A percentile compares a stretch with the other conserved stretches of the same genome.
These are phyloP conservation scores for Kandelia obovata DNA, from an alignment of 345 rosid genomes.

Conservation along the genomic window DNA sequence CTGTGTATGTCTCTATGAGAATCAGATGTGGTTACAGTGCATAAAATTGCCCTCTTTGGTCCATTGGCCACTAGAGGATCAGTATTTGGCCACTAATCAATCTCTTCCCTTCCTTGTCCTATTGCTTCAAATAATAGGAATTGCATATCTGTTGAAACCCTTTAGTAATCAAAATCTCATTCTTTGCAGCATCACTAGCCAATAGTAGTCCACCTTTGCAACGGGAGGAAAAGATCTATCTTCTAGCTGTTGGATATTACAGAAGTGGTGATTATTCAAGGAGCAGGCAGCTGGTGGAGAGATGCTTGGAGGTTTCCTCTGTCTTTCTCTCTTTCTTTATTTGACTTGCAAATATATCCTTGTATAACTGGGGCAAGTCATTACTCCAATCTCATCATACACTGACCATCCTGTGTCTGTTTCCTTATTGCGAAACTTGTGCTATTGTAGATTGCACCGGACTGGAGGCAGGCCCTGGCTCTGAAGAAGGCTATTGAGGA, in stretches of 20 bases:
- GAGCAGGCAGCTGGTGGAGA: slow-evolving; percentile 64
- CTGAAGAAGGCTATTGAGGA: slow-evolving; percentile 71
- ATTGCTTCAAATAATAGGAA: not conserved
- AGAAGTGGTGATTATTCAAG: slow-evolving; percentile 62
- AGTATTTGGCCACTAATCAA: not conserved
- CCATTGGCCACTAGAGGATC: not conserved
- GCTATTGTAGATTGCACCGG: slow-evolving; percentile 59
- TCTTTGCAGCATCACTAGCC: slow-evolving; percentile 53
- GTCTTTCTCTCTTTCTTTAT: not conserved
- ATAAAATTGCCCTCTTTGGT: not conserved
- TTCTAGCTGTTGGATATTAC: slow-evolving; percentile 74
- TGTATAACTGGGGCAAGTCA: not conserved
- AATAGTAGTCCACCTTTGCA: slow-evolving; percentile 39
- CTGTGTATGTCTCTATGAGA: no score
- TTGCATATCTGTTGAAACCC: not conserved
- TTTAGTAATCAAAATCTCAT: not conserved
- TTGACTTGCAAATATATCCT: not conserved
- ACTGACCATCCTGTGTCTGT: not conserved
- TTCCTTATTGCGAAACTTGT: slow-evolving; percentile 3
- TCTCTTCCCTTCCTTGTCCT: not conserved
- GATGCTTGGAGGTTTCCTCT: slow-evolving; percentile 56
- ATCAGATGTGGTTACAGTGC: no score
- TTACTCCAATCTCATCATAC: not conserved
- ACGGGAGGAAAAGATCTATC: slow-evolving; percentile 62
- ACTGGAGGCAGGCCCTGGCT: slow-evolving; percentile 74